Evolutionary conservation across 768 basidiomycete species (phyloP), one percentile per base, ranked within the genome.

Genomic region (Lactifluus hygrophoroides): DNA sequence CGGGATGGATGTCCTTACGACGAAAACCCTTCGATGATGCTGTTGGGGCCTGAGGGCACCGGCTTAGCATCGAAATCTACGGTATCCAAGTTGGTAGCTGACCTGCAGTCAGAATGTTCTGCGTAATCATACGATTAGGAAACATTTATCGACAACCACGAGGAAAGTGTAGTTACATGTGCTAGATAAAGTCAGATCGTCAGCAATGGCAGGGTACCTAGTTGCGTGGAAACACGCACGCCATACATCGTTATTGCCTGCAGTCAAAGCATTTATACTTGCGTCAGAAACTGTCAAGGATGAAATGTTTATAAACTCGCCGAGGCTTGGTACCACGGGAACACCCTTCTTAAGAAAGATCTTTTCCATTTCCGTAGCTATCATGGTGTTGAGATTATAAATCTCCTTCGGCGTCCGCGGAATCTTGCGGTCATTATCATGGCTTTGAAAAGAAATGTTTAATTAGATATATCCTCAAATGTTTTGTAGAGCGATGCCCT

Each of bases 241-340:
- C 82, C 88, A 93, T 49, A 94, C 79, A 74, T 94, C 92, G 70
- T 94, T 94, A 71, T 94, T 94, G 23, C 91, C 91, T 88, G 32
- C 43, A 49, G 40, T 49, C 27, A 32, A 21, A 30, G 51, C 49
- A 55, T 44, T 61, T 28, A 23, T 49, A 28, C 34, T 30, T 37
- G 42, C 40, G 38, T 51, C 6, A 34, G 32, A 32, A 23, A 28
- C 19, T 19, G 34, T 8, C 21, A 14, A 25, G 27, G 30, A 47
- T 30, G 51, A 55, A n/a, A 58, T 45, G 53, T 56, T 27, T 27
- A 62, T 14, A 13, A 66, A 60, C 77, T 65, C 65, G 83, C 88
- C 88, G 58, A 96, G 74, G 71, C 82, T 88, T 3, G 91, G 90
- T 25, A 94, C 79, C 21, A 94, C 83, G 16, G 88, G 83, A 37